phyloP scores from a whole-genome alignment of 768 basidiomycete genomes.

The Hericium erinaceus region DNA sequence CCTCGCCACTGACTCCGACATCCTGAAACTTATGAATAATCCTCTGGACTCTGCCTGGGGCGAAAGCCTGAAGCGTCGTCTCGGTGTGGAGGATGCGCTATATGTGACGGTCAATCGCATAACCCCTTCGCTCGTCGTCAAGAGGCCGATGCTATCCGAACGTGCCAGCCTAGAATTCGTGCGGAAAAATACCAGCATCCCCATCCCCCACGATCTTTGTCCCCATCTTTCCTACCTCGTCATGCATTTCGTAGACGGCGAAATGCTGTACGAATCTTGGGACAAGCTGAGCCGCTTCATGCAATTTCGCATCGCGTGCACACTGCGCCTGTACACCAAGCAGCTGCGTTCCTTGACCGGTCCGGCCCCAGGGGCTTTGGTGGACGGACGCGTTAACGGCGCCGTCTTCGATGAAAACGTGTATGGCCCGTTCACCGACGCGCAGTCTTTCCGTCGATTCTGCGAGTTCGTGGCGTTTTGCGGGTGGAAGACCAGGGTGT shows the following conservation, averaged over 20 bases:
- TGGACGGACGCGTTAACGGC: conserved; percentile 2
- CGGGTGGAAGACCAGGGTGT: not conserved
- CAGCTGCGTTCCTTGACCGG: conserved; percentile 8
- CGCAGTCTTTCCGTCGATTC: not conserved
- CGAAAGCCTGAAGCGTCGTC: not conserved
- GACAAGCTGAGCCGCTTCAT: conserved; percentile 1
- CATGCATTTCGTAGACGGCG: conserved; percentile 13
- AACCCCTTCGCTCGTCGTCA: conserved; percentile 1
- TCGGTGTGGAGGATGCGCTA: not conserved
- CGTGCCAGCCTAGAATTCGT: conserved; percentile 7
- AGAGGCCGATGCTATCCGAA: not conserved
- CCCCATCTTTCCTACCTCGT: conserved; percentile 4
- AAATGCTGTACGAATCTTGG: conserved; percentile 14
- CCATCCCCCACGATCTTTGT: conserved; percentile 5
- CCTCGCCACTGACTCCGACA: no score
- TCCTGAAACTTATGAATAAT: no score
- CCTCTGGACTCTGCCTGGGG: not conserved
- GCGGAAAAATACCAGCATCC: conserved; percentile 9
- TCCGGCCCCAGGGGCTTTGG: not conserved
- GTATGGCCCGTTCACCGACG: conserved; percentile 1
- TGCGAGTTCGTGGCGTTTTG: not conserved
- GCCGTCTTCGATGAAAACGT: conserved; percentile 5
- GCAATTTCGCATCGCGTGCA: conserved; percentile 14
- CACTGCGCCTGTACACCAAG: conserved; percentile 12
- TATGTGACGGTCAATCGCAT: conserved; percentile 1